Percentiles rank a stretch among this genome's conserved stretches.
Conservation (phyloP, 2,329 filamentous ascomycete species). For the Teratosphaeria viscida region DNA sequence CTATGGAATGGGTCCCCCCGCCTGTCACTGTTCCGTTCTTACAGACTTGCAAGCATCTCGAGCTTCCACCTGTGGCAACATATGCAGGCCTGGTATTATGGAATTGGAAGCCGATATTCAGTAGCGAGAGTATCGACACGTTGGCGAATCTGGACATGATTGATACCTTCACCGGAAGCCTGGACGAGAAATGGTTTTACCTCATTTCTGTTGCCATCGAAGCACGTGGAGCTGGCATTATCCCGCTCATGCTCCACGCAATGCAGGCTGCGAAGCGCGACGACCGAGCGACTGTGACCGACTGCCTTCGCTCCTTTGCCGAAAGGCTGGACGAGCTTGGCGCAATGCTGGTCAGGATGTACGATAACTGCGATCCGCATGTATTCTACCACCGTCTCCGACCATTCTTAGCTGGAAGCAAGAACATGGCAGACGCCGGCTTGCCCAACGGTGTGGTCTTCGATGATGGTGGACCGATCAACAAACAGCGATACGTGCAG, state of each 20-base stretch:
- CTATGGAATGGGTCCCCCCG: slow-evolving; percentile 62
- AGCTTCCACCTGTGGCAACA: slow-evolving; percentile 85
- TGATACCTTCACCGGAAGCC: slow-evolving; percentile 81
- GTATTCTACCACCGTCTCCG: slow-evolving; percentile 94
- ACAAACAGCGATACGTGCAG: slow-evolving; percentile 56
- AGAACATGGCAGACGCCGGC: slow-evolving; percentile 94
- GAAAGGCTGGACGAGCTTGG: slow-evolving; percentile 81
- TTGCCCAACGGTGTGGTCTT: slow-evolving; percentile 81
- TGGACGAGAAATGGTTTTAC: slow-evolving; percentile 99
- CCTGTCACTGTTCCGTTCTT: slow-evolving; percentile 76
- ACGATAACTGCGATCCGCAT: slow-evolving; percentile 87
- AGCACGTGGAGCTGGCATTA: slow-evolving; percentile 74
- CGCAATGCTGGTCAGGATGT: slow-evolving; percentile 72
- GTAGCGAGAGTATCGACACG: slow-evolving; percentile 68
- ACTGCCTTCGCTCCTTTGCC: slow-evolving; percentile 70
- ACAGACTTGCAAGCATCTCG: slow-evolving; percentile 57
- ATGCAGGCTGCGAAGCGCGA: slow-evolving; percentile 66
- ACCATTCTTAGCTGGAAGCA: slow-evolving; percentile 91
- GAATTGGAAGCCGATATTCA: slow-evolving; percentile 93
- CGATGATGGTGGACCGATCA: slow-evolving; percentile 53
- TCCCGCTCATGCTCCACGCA: slow-evolving; percentile 80
- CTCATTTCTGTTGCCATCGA: slow-evolving; percentile 92
- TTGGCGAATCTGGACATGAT: slow-evolving; percentile 83
- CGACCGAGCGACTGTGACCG: slow-evolving; percentile 61
- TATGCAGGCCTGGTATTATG: slow-evolving; percentile 87